Conservation (phyloP, 805 yeast species). For the Wickerhamiella domercqiae region DNA sequence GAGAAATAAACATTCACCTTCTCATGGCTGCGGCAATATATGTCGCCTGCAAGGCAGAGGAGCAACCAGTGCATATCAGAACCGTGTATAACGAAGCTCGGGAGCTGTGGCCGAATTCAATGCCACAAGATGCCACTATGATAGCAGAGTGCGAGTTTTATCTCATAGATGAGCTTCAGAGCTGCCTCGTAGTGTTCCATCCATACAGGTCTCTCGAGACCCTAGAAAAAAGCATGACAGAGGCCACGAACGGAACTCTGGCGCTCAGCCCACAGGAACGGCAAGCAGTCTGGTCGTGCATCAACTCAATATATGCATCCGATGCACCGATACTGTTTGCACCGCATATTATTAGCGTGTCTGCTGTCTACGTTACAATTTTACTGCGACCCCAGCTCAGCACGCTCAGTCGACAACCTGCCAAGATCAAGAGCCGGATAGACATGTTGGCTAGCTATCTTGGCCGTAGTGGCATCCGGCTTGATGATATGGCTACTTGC, state of each 20-base stretch:
- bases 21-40: conserved; percentile 75
- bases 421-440: conserved; percentile 29
- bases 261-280: conserved; percentile 36
- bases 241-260: conserved; percentile 27
- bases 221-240: conserved; percentile 37
- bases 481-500: conserved; percentile 63
- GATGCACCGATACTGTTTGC: conserved; percentile 73
- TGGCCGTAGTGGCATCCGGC: conserved; percentile 60
- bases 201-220: conserved; percentile 27
- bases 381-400: conserved; percentile 31
- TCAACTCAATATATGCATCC: conserved; percentile 80
- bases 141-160: conserved; percentile 94
- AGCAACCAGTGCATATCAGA: conserved; percentile 85
- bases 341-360: conserved; percentile 75
- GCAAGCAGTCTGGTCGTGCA: conserved; percentile 77
- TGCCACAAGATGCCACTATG: conserved; percentile 80
- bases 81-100: conserved; percentile 73
- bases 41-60: conserved; percentile 86
- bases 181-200: conserved; percentile 28
- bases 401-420: conserved; percentile 23
- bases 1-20: conserved; percentile 71
- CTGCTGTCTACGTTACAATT: conserved; percentile 66
- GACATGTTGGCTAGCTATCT: conserved; percentile 48
- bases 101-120: conserved; percentile 85
- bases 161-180: conserved; percentile 63